Evolutionary conservation across 345 rosid genomes (phyloP), one percentile per base, ranked within the genome.

Genomic region (Camelina sativa): DNA sequence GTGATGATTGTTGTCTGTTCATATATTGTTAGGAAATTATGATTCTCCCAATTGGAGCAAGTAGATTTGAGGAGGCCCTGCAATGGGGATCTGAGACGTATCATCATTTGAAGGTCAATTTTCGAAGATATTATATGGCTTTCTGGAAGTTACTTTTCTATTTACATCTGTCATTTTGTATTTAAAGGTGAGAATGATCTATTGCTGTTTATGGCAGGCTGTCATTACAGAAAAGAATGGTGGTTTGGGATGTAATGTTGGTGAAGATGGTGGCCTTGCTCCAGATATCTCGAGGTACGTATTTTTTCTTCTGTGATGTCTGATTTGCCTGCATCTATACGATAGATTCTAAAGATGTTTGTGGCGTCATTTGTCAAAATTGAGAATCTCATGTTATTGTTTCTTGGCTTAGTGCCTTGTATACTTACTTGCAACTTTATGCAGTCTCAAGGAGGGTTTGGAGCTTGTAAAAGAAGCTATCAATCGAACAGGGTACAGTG

Each of bases 81-180:
- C 96, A 85, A 75, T 90, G 93, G 94, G 99, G 98, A 76, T 80
- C 99, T 56, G 99, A 95, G 83, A 87, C 94, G 51, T 95, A 89
- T 82, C 93, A 89, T 79, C 99, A 50, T 59, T 52, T 78, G 97
- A 92, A 76, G 98, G 99, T 95, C 80, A 63, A 65, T 75, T 76
- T 74, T n/a, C n/a, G n/a, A n/a, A n/a, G n/a, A n/a, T n/a, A n/a
- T n/a, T 65, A 58, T 44, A 64, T 25, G 62, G 61, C 47, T 44
- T 65, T 65, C 56, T 79, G 30, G 46, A 54, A 75, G 65, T 67
- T 62, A 50, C 28, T 55, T 65, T 40, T 22, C 19, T 55, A 12
- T 43, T 22, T 59, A 20, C 60, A 74, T 41, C 44, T 43, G 50
- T 25, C 10, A 54, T 5, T 75, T 34, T 38, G 38, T 48, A 52